Evolutionary conservation across 1,284 basidiomycete species (phyloP).

Genomic region (Trametes versicolor): DNA sequence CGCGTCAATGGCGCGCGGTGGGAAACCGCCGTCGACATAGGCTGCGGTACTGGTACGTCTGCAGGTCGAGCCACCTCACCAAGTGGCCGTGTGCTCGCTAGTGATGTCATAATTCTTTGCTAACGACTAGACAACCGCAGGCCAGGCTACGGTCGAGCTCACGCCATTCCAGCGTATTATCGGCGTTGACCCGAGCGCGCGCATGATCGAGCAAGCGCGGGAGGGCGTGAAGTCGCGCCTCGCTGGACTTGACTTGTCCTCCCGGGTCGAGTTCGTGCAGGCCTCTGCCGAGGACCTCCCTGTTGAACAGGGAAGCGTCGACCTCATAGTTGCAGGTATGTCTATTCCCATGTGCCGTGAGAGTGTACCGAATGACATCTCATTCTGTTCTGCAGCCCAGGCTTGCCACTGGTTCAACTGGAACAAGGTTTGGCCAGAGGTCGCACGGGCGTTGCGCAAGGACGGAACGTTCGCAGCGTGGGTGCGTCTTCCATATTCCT

Average conservation of each 20-base stretch:
- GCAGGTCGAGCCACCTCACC: too few species aligned
- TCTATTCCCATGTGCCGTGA: too few species aligned
- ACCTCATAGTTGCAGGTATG: conserved; percentile 80
- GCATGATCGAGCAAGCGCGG: conserved; percentile 78
- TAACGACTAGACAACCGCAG: too few species aligned
- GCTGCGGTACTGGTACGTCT: conserved; percentile 80
- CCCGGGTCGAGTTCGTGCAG: conserved; percentile 58
- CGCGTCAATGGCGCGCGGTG: conserved; percentile 52
- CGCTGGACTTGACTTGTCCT: conserved; percentile 29
- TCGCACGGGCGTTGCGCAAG: conserved; percentile 67
- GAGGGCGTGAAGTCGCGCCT: conserved; percentile 44
- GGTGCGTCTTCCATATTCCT: conserved; percentile 54
- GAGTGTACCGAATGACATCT: not conserved
- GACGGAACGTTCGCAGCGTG: conserved; percentile 83
- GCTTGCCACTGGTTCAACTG: conserved; percentile 92
- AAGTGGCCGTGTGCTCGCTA: too few species aligned
- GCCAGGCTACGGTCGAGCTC: conserved; percentile 74
- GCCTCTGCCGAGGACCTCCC: conserved; percentile 65
- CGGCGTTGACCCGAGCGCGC: conserved; percentile 77
- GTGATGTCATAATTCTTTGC: too few species aligned
- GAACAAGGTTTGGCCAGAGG: conserved; percentile 74
- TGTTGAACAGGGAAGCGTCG: conserved; percentile 67
- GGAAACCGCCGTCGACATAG: conserved; percentile 76
- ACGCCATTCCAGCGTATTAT: conserved; percentile 69
- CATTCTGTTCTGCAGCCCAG: conserved; percentile 63